Conservation (phyloP, 169 alveolate genomes). For the Theileria equi region DNA sequence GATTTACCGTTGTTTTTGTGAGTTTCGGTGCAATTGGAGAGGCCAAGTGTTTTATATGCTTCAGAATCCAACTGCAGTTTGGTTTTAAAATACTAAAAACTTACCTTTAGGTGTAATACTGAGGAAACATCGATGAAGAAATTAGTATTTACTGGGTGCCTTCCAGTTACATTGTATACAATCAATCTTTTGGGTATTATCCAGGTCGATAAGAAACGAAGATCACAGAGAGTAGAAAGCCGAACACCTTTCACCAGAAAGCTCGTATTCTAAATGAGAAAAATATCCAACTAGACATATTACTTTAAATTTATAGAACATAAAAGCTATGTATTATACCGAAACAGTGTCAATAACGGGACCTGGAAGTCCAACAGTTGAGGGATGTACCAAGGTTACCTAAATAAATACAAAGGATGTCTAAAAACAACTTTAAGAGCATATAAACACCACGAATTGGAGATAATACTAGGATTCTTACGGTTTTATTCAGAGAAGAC, state of each 20-base stretch:
- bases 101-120: constrained; percentile 21
- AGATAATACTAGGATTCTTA: no score
- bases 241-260: not conserved
- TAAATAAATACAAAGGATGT: no score
- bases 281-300: not conserved
- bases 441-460: no score
- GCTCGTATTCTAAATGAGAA: constrained; percentile 9
- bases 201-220: constrained; percentile 6
- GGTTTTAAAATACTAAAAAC: not conserved
- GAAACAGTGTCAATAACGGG: not conserved
- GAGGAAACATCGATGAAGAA: constrained; percentile 23
- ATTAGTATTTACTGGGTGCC: not conserved
- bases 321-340: not conserved
- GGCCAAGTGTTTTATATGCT: constrained; percentile 15
- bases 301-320: not conserved
- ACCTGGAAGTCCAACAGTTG: not conserved
- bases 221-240: constrained; percentile 15
- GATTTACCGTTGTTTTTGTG: constrained; percentile 38
- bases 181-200: constrained; percentile 43
- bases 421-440: no score
- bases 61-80: constrained; percentile 8
- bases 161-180: not conserved
- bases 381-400: no score
- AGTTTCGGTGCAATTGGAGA: constrained; percentile 21
- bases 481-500: no score